Evolutionary conservation across 768 basidiomycete species (phyloP).

Genomic region (Fistulinella prunicolor): DNA sequence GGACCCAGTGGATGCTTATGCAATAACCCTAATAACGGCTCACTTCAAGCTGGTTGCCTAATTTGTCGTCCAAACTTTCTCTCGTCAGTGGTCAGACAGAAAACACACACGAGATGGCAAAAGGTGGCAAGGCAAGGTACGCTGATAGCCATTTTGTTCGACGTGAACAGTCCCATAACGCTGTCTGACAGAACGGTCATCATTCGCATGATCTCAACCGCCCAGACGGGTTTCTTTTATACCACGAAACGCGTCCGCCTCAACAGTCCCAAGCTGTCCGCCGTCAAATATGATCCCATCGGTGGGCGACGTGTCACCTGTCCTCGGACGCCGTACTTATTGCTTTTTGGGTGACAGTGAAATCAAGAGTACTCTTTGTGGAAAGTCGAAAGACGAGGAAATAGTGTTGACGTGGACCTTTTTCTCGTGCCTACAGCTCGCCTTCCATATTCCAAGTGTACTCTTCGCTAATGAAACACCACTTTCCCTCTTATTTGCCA

Average conservation of each 20-base stretch:
- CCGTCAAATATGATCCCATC: slow-evolving; percentile 89
- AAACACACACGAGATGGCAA: slow-evolving; percentile 43
- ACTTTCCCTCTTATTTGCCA: no score
- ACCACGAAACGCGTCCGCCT: slow-evolving; percentile 70
- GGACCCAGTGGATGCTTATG: no score
- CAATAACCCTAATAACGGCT: no score
- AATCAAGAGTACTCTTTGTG: slow-evolving; percentile 70
- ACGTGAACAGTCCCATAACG: background rate
- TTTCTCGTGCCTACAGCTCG: background rate
- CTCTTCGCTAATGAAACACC: no score
- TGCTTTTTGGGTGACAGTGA: slow-evolving; percentile 42
- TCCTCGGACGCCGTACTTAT: background rate
- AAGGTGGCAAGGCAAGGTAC: slow-evolving; percentile 61
- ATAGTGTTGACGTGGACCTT: slow-evolving; percentile 17
- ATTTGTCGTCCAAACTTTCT: background rate
- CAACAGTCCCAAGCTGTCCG: slow-evolving; percentile 71
- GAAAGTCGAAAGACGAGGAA: slow-evolving; percentile 77
- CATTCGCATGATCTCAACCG: slow-evolving; percentile 85
- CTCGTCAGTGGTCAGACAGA: background rate
- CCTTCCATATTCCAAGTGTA: no score
- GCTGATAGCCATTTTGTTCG: background rate
- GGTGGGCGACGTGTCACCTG: slow-evolving; percentile 46
- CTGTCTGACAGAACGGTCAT: slow-evolving; percentile 63
- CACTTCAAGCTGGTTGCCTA: no score
- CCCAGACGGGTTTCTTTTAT: slow-evolving; percentile 91